phyloP scores from a whole-genome alignment of 1,284 basidiomycete species.

The Papiliotrema laurentii region DNA sequence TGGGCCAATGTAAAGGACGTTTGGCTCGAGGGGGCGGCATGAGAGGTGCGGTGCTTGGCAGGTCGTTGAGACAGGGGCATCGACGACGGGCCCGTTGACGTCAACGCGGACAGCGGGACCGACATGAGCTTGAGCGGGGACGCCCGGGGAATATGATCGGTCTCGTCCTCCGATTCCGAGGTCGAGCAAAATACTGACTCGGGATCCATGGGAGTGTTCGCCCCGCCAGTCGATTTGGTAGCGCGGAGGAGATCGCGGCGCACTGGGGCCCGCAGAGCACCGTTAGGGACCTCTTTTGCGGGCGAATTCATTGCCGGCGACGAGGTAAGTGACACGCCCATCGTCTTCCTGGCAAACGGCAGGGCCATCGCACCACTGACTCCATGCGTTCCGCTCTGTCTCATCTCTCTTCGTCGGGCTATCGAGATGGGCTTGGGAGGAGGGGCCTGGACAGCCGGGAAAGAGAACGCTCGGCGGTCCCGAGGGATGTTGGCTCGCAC shows the following conservation, averaged over 20 bases:
- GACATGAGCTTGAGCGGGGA: slow-evolving; percentile 8
- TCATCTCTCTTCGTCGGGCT: slow-evolving; percentile 3
- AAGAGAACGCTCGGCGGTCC: slow-evolving; percentile 43
- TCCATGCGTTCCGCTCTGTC: too few relatives aligned
- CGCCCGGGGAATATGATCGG: slow-evolving; percentile 2
- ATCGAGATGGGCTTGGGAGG: slow-evolving; percentile 10
- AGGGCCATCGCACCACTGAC: slow-evolving; percentile 15
- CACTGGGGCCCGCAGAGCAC: background rate
- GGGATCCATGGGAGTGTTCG: slow-evolving; percentile 27
- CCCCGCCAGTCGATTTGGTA: slow-evolving; percentile 26
- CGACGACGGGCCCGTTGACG: slow-evolving; percentile 1
- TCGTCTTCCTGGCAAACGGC: slow-evolving; percentile 32
- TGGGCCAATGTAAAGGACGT: background rate
- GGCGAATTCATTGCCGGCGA: slow-evolving; percentile 4
- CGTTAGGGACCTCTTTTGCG: background rate
- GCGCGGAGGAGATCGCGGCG: background rate
- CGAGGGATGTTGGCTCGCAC: slow-evolving; percentile 8
- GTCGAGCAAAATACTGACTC: slow-evolving; percentile 41
- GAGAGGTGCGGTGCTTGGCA: background rate
- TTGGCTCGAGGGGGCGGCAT: background rate
- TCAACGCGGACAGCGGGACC: background rate
- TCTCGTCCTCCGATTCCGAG: slow-evolving; percentile 35
- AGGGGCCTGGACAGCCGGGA: slow-evolving; percentile 27
- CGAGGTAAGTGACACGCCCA: slow-evolving; percentile 9
- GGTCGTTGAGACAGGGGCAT: background rate